Percentiles rank a stretch among this genome's conserved stretches.
phyloP scores from a whole-genome alignment of 2,329 filamentous ascomycete species.

The Xylariales sp. region DNA sequence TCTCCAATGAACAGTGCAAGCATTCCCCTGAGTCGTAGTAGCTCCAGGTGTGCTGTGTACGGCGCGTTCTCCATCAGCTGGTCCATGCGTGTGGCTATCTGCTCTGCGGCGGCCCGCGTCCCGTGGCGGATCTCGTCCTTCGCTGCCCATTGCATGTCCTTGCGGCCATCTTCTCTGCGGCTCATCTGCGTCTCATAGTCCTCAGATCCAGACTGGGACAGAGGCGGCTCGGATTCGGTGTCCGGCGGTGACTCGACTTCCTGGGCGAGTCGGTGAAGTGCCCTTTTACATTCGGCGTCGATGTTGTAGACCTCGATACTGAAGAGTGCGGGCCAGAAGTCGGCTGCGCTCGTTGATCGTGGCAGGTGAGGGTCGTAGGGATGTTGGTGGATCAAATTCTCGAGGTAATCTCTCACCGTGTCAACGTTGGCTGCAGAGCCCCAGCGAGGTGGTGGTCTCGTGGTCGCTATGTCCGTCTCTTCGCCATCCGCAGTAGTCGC shows the following conservation, averaged over 20 bases:
- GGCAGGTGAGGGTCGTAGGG: conserved; percentile 62
- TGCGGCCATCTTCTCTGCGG: conserved; percentile 11
- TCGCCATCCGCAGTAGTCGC: conserved; percentile 5
- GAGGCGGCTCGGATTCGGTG: conserved; percentile 10
- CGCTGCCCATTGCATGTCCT: conserved; percentile 18
- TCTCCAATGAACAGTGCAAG: conserved; percentile 72
- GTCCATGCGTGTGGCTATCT: conserved; percentile 67
- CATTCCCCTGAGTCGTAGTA: conserved; percentile 70
- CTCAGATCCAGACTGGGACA: conserved; percentile 7
- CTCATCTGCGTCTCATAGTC: conserved; percentile 1
- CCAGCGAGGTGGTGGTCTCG: conserved; percentile 28
- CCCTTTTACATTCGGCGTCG: conserved; percentile 52
- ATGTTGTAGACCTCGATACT: conserved; percentile 75
- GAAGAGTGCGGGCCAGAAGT: conserved; percentile 80
- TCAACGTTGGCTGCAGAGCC: conserved; percentile 41
- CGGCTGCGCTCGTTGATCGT: conserved; percentile 57
- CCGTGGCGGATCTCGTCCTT: conserved; percentile 38
- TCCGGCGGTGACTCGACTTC: conserved; percentile 5
- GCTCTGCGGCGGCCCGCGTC: conserved; percentile 55
- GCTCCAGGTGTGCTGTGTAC: conserved; percentile 60
- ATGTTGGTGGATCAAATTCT: conserved; percentile 71
- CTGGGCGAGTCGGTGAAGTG: conserved; percentile 31
- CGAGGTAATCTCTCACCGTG: conserved; percentile 60
- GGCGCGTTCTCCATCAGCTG: conserved; percentile 63
- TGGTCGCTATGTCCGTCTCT: conserved; percentile 10